Conservation (phyloP, 2,329 filamentous ascomycete species). For the Saccharata proteae region DNA sequence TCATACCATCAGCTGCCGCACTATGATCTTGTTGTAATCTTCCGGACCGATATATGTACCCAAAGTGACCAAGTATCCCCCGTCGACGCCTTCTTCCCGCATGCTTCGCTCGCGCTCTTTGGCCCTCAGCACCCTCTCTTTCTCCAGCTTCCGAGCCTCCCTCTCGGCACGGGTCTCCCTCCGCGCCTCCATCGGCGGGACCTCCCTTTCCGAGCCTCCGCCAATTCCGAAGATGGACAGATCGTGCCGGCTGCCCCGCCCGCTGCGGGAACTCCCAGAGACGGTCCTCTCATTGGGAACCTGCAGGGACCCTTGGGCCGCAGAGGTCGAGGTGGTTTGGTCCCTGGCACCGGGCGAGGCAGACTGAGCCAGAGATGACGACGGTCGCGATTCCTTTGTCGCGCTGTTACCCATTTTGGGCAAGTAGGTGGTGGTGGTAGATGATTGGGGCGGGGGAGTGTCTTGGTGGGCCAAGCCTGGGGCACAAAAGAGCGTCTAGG, state of each 20-base stretch:
- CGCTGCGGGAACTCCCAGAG: slow-evolving; percentile 32
- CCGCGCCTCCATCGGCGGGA: slow-evolving; percentile 44
- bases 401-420: slow-evolving; percentile 36
- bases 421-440: background rate
- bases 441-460: too few species aligned
- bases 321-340: too few species aligned
- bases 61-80: slow-evolving; percentile 85
- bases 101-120: slow-evolving; percentile 87
- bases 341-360: slow-evolving; percentile 15
- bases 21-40: slow-evolving; percentile 81
- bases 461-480: too few species aligned
- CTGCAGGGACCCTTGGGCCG: too few species aligned
- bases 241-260: slow-evolving; percentile 44
- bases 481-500: too few species aligned
- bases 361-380: slow-evolving; percentile 19
- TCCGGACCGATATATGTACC: slow-evolving; percentile 86
- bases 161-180: slow-evolving; percentile 85
- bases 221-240: slow-evolving; percentile 47
- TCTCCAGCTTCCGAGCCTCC: slow-evolving; percentile 74
- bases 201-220: slow-evolving; percentile 36
- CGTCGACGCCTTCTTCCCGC: slow-evolving; percentile 84
- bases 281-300: slow-evolving; percentile 18
- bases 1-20: slow-evolving; percentile 79
- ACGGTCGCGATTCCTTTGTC: slow-evolving; percentile 33
- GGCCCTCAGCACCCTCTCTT: slow-evolving; percentile 59